phyloP scores from a whole-genome alignment of 306 rosid species.

The Inga laurina region DNA sequence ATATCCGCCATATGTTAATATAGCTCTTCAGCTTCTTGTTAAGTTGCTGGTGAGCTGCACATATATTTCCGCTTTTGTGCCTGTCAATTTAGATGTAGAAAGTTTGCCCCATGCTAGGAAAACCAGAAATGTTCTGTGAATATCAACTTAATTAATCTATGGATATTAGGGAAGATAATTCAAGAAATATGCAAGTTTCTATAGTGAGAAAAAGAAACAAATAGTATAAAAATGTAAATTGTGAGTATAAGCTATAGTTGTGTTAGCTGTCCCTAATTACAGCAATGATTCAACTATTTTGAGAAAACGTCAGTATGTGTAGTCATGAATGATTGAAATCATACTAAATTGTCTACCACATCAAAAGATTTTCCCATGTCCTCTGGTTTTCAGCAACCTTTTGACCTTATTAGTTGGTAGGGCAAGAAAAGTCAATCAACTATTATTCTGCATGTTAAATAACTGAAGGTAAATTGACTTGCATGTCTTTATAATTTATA shows the following conservation, averaged over 20 bases:
- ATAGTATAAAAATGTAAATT: neutral
- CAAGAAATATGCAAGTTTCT: neutral
- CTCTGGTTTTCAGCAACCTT: neutral
- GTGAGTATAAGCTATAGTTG: neutral
- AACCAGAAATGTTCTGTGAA: neutral
- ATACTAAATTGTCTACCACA: neutral
- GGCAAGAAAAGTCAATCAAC: neutral
- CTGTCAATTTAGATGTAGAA: too few species aligned
- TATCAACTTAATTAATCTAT: neutral
- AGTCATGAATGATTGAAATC: neutral
- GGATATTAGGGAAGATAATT: neutral
- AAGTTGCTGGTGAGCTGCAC: neutral
- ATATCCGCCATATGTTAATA: neutral
- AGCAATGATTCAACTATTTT: neutral
- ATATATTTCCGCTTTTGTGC: neutral
- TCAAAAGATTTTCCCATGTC: neutral
- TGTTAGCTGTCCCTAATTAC: neutral
- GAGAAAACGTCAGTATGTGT: constrained; percentile 4
- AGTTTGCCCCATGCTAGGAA: neutral
- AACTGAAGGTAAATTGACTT: neutral
- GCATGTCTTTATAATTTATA: neutral
- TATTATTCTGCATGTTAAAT: neutral
- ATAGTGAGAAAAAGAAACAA: neutral
- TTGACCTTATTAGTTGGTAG: neutral
- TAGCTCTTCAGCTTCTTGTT: neutral